Base-by-base conservation (phyloP, 2,329 filamentous ascomycete species). In the Ilyonectria sp. region DNA sequence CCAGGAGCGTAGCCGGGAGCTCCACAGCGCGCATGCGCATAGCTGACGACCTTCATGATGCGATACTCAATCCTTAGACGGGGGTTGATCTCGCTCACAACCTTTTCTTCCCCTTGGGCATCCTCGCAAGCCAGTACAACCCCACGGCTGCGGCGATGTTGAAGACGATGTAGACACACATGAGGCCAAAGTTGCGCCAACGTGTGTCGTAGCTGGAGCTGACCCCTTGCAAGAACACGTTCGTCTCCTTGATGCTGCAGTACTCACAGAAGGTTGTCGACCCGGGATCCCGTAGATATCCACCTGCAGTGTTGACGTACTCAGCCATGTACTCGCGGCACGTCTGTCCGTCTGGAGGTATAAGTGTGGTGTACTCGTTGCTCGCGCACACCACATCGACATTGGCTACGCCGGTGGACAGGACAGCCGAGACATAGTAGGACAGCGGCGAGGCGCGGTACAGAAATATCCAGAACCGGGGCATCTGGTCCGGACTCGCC, bases 361-460 rank as follows among this genome's bases (percentile, higher is more conserved):
- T 79, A 77, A 97, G 91, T 13, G 82, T 77, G 21, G 93, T 83
- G 67, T 89, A 85, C 78, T 97, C 94, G 76, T 92, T 92, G 10
- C 78, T 71, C 0, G 92, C 88, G 79, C 94, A 97, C 0, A 78
- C 71, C 50, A 95, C 89, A 0, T 80, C 58, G 0, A 88, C 88
- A 75, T 92, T 90, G 54, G 92, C 92, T 7, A 97, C 82, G 7
- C 89, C 93, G 1, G 88, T 88, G 0, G 91, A 87, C 2, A 95
- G 79, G 83, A 97, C 90, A 33, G 91, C 92, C 13, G 87, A 86
- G 46, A 95, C 88, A 29, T 95, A 83, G 79, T 97, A 97, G 0
- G 92, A 94, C 74, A 97, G 92, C 0, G 94, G 94, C 0, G 91
- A 94, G 46, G 94, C 82, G 55, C 91, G 88, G 81, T 95, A 95